A percentile compares a stretch with the other conserved stretches of the same genome.
These are phyloP conservation scores for Xylaria arbuscula DNA, from an alignment of 2,329 filamentous ascomycete genomes.

Conservation along the genomic window DNA sequence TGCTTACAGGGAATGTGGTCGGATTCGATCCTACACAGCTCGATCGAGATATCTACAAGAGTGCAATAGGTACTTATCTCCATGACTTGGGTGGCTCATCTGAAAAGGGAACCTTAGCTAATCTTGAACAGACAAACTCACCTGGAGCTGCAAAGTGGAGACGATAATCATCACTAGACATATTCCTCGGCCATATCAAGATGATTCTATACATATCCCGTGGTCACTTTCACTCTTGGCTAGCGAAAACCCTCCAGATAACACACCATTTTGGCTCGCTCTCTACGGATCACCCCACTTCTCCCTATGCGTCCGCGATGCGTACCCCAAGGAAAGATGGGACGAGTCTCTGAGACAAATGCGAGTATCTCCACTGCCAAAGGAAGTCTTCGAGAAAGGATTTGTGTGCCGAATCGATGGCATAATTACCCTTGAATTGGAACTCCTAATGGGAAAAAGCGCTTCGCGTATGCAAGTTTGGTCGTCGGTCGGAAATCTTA, in stretches of 20 bases:
- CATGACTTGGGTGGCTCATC: not conserved
- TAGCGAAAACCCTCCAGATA: slow-evolving; percentile 14
- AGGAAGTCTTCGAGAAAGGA: not conserved
- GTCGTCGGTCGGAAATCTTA: slow-evolving; percentile 13
- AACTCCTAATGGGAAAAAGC: not conserved
- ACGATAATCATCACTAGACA: slow-evolving; percentile 15
- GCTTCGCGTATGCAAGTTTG: not conserved
- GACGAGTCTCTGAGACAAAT: slow-evolving; percentile 17
- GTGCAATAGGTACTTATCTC: slow-evolving; percentile 7
- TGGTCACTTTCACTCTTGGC: slow-evolving; percentile 18
- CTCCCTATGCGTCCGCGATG: not conserved
- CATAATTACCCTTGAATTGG: not conserved
- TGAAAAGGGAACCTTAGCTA: not conserved
- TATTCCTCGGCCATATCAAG: slow-evolving; percentile 3
- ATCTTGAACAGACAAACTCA: slow-evolving; percentile 8
- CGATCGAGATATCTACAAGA: slow-evolving; percentile 12
- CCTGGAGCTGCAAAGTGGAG: slow-evolving; percentile 18
- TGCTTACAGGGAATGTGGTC: slow-evolving; percentile 9
- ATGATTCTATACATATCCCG: not conserved
- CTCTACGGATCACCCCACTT: not conserved
- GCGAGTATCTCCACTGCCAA: slow-evolving; percentile 15
- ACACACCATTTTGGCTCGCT: slow-evolving; percentile 20
- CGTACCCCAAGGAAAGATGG: slow-evolving; percentile 9
- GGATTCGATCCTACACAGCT: slow-evolving; percentile 22
- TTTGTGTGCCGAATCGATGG: not conserved